A percentile compares a stretch with the other conserved stretches of the same genome.
Evolutionary conservation across 1,284 basidiomycete species (phyloP).

Genomic region (Malassezia pachydermatis): DNA sequence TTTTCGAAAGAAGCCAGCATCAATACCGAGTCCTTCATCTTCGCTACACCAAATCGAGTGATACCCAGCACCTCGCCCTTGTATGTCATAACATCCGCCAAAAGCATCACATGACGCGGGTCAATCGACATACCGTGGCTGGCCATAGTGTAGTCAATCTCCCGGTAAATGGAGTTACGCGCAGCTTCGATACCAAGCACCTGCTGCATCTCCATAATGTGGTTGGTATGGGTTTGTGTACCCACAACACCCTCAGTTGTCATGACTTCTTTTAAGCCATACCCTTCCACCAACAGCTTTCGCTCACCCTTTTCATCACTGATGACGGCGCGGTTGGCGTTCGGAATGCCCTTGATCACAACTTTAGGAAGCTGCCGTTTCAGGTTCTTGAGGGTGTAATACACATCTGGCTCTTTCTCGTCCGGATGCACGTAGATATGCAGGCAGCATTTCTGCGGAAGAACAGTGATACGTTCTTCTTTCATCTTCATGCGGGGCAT

Average conservation of each 20-base stretch:
- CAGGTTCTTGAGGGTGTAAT: conserved; percentile 41
- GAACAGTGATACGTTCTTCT: conserved; percentile 54
- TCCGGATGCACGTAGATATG: conserved; percentile 66
- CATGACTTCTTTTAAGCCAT: conserved; percentile 96
- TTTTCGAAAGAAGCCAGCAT: conserved; percentile 99
- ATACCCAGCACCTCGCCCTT: conserved; percentile 99
- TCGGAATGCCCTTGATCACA: conserved; percentile 44
- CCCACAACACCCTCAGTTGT: conserved; percentile 90
- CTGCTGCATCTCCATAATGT: conserved; percentile 87
- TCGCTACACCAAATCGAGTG: conserved; percentile 98
- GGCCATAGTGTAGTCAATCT: conserved; percentile 91
- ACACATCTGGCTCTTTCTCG: conserved; percentile 59
- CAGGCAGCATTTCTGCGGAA: conserved; percentile 60
- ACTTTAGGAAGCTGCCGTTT: conserved; percentile 43
- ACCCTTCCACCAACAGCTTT: conserved; percentile 58
- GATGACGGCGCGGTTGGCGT: conserved; percentile 40
- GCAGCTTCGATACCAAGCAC: conserved; percentile 97
- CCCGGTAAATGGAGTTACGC: conserved; percentile 83
- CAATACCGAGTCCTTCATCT: conserved; percentile 99
- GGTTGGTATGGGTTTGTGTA: conserved; percentile 84
- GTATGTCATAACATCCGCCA: conserved; percentile 98
- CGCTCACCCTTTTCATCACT: conserved; percentile 44
- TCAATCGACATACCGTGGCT: conserved; percentile 98
- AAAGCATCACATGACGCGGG: conserved; percentile 93
- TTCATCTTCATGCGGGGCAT: conserved; percentile 87